Conservation (phyloP, 495 filamentous ascomycete genomes). For the Amphirosellinia nigrospora region DNA sequence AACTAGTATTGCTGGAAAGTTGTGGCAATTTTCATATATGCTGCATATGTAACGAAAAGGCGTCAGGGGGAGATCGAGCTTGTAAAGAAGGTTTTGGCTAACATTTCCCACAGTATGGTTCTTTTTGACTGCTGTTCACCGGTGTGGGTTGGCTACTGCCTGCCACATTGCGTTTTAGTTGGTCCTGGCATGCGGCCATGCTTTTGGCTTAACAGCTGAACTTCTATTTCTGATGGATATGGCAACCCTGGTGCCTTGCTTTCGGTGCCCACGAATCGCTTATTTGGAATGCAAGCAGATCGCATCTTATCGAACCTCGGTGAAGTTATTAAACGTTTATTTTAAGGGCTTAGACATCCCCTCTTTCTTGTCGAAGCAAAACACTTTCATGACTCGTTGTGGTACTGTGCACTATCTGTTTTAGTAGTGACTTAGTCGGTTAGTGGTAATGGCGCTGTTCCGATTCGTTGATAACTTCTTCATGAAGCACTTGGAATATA, state of each 20-base stretch:
- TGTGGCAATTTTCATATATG: neutral
- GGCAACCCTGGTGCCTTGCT: neutral
- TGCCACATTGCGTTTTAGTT: neutral
- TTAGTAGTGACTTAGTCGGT: neutral
- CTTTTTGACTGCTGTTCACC: too few relatives aligned
- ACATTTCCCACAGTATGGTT: neutral
- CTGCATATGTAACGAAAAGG: neutral
- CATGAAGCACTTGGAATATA: neutral
- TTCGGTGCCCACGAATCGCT: neutral
- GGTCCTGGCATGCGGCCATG: neutral
- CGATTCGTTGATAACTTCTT: neutral
- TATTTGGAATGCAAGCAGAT: neutral
- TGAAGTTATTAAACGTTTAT: neutral
- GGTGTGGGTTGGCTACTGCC: neutral
- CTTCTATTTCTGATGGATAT: neutral
- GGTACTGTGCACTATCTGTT: neutral
- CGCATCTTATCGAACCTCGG: neutral
- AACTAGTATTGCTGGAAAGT: neutral
- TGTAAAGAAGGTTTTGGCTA: too few relatives aligned
- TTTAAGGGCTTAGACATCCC: neutral
- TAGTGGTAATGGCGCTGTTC: neutral
- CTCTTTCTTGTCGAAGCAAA: neutral
- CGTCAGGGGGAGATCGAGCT: neutral
- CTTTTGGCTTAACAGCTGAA: neutral
- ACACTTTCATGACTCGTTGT: neutral